Evolutionary conservation across 768 basidiomycete genomes (phyloP), one percentile per base, ranked within the genome.

Genomic region (Russula griseocarnosa): DNA sequence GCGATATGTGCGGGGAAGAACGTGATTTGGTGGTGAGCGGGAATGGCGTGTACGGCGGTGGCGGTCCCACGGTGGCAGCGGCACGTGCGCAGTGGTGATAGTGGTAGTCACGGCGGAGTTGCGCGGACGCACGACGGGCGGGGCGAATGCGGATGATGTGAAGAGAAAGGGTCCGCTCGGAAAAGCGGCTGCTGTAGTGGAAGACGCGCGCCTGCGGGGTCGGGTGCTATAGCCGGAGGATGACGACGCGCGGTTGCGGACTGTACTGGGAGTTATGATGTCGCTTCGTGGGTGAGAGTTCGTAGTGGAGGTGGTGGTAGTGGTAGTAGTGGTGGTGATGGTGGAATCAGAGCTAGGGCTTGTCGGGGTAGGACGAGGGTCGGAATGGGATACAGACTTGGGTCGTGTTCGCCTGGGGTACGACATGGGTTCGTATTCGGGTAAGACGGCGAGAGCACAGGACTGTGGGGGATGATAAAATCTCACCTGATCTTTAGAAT

Each of bases 1-100:
- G 55, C 0, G 62, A 44, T 32, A 69, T 60, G 42, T 69, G 62
- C 8, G 68, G 60, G 4, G 68, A 67, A 5, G 68, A 69, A 38
- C 40, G 68, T 16, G 67, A 66, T 47, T 66, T 66, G 16, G 67
- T 40, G 16, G 53, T 11, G 30, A 61, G 52, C 0, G 65, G 56
- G 60, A 58, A 56, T 3, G 56, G 67, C 20, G 60, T 52, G 60
- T 60, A 61, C n/a, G 60, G 60, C 13, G 63, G 60, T 56, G 64
- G 63, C 34, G 58, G 47, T 60, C 63, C 64, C 47, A 60, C 56
- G 22, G 47, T 38, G 60, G n/a, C 44, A 9, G 20, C 3, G 2
- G 18, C 9, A 10, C n/a, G n/a, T n/a, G 44, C 4, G n/a, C 5
- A 3, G 42, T 44, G 1, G 42, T 10, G 42, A 10, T 7, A 18